Conservation (phyloP, 2,329 filamentous ascomycete species). For the Parastagonospora avenae region DNA sequence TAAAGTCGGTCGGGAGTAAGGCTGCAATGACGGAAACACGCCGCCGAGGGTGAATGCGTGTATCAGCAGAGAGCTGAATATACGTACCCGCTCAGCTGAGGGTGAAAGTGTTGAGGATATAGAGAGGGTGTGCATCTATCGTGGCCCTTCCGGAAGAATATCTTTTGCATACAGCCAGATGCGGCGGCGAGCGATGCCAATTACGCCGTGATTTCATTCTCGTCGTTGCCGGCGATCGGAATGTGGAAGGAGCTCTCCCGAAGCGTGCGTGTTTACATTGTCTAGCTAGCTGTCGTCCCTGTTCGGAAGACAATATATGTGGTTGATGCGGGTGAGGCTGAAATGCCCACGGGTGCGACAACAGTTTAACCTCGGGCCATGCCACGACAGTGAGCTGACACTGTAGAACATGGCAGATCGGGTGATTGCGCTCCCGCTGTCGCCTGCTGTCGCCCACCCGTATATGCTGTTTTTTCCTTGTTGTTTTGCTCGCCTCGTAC, state of each 20-base stretch:
- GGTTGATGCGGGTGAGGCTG: not conserved
- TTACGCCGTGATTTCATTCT: not conserved
- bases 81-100: not conserved
- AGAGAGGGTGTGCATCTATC: not conserved
- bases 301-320: not conserved
- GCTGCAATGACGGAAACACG: no score
- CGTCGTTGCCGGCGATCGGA: not conserved
- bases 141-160: not conserved
- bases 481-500: not conserved
- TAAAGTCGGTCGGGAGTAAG: conserved; percentile 3
- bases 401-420: not conserved
- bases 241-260: not conserved
- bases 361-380: not conserved
- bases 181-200: no score
- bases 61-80: not conserved
- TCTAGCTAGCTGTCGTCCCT: not conserved
- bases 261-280: not conserved
- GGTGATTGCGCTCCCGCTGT: not conserved
- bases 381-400: not conserved
- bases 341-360: not conserved
- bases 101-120: not conserved
- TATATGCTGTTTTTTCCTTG: not conserved
- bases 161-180: not conserved
- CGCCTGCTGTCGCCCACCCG: not conserved
- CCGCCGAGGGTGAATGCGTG: not conserved